Conservation (phyloP, 2,329 filamentous ascomycete genomes). For the Thelonectria blattea region DNA sequence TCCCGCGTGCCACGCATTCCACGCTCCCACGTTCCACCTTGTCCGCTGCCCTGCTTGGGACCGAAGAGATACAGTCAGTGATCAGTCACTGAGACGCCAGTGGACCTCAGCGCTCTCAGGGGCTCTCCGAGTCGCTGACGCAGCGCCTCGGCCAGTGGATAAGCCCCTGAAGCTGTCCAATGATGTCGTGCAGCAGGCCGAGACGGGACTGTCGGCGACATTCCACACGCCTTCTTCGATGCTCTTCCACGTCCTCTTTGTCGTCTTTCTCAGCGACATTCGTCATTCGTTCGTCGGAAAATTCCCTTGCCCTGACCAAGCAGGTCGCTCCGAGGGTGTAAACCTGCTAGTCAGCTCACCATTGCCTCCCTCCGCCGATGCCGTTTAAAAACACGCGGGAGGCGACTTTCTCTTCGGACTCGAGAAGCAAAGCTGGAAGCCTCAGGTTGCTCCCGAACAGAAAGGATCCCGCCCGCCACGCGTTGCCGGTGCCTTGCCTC, state of each 20-base stretch:
- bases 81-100: constrained; percentile 17
- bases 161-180: constrained; percentile 19
- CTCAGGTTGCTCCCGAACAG: not conserved
- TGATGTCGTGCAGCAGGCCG: constrained; percentile 20
- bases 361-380: constrained; percentile 34
- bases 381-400: constrained; percentile 29
- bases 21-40: constrained; percentile 15
- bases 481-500: constrained; percentile 8
- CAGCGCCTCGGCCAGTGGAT: constrained; percentile 30
- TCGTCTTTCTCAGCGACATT: constrained; percentile 22
- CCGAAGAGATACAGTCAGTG: constrained; percentile 13
- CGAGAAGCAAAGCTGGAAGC: constrained; percentile 17
- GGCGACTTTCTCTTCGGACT: constrained; percentile 26
- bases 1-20: constrained; percentile 32
- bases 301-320: constrained; percentile 33
- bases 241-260: constrained; percentile 29
- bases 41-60: constrained; percentile 8
- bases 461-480: constrained; percentile 13
- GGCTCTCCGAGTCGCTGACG: constrained; percentile 18
- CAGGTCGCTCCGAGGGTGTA: constrained; percentile 28
- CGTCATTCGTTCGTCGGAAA: constrained; percentile 28
- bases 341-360: constrained; percentile 37
- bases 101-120: constrained; percentile 3
- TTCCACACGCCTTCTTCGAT: constrained; percentile 31
- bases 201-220: constrained; percentile 21